Base-by-base conservation (phyloP, 345 rosid species). In the Lenwebbia sp. region DNA sequence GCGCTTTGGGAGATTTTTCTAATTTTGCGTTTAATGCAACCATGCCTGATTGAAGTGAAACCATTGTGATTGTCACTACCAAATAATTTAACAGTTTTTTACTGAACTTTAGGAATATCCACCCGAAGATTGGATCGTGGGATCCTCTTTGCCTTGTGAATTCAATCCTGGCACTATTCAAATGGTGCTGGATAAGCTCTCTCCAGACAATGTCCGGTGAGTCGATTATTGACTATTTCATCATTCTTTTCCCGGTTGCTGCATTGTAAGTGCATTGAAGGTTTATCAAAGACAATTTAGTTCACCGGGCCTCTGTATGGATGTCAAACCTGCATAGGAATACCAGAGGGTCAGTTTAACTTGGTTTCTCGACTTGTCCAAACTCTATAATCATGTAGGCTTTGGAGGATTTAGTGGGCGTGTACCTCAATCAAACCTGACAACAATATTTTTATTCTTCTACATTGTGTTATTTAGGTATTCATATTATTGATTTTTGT, bases 41-140 rank as follows among this genome's bases (percentile, higher is more conserved):
- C 75, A 14, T 62, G 22, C 75, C 22, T 62, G 41, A 30, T 30
- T 7, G 41, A 62, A 62, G 33, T 30, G 10, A 62, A 62, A 28
- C 30, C 75, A 62, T 62, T 30, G 75, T 30, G 21, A 28, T 62
- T 28, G 6, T 30, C 8, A 30, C 41, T 30, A 28, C 5, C 41
- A 3, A 15, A 62, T 62, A 15, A 30, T 62, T 62, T 62, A 30
- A 0, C 15, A 62, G 40, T 62, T 62, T 7, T 7, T 62, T 62
- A 28, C 22, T 30, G 40, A 30, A 62, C 75, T 60, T 85, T 94
- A 97, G 99, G 58, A 88, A 40, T 97, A 92, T 88, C 96, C 98
- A 75, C 85, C 95, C 17, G 91, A 90, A 90, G 98, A 96, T 89
- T 97, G 98, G 99, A 90, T 97, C 25, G 96, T 91, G 47, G 95